phyloP scores from a whole-genome alignment of 2,329 filamentous ascomycete species.

The Talaromyces sp. region DNA sequence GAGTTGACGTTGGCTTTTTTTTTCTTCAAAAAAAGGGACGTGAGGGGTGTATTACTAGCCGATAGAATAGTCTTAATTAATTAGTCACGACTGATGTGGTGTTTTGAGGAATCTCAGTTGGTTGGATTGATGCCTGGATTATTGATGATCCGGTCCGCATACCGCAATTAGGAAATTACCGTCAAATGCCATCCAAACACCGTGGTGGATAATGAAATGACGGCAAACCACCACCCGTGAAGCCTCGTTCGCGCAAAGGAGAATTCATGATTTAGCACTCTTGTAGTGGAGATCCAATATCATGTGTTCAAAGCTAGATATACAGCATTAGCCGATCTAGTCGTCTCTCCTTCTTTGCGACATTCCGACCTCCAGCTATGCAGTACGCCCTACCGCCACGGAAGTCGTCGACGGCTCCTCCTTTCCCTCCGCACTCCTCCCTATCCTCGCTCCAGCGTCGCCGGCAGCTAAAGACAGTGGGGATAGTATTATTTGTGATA shows the following conservation, averaged over 20 bases:
- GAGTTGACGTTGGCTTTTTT: neutral
- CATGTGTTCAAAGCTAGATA: neutral
- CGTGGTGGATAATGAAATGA: neutral
- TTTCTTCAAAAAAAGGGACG: neutral
- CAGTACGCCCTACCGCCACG: conserved; percentile 86
- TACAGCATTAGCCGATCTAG: neutral
- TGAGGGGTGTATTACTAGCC: neutral
- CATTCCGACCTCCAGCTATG: conserved; percentile 47
- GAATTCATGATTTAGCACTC: neutral
- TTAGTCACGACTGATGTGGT: neutral
- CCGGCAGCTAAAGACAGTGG: conserved; percentile 57
- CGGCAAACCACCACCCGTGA: neutral
- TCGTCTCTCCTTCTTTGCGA: neutral
- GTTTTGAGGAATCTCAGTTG: neutral
- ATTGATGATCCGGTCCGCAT: conserved; percentile 12
- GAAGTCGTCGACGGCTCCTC: conserved; percentile 71
- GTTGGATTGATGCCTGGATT: neutral
- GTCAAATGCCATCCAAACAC: neutral
- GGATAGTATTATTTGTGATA: conserved; percentile 45
- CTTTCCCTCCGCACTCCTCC: conserved; percentile 53
- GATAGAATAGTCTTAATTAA: neutral
- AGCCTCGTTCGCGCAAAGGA: neutral
- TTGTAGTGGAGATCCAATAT: neutral
- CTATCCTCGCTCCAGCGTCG: conserved; percentile 45
- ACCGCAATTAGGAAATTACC: neutral